These are phyloP conservation scores for Penicillium herquei DNA, from an alignment of 495 filamentous ascomycete species.

Conservation along the genomic window DNA sequence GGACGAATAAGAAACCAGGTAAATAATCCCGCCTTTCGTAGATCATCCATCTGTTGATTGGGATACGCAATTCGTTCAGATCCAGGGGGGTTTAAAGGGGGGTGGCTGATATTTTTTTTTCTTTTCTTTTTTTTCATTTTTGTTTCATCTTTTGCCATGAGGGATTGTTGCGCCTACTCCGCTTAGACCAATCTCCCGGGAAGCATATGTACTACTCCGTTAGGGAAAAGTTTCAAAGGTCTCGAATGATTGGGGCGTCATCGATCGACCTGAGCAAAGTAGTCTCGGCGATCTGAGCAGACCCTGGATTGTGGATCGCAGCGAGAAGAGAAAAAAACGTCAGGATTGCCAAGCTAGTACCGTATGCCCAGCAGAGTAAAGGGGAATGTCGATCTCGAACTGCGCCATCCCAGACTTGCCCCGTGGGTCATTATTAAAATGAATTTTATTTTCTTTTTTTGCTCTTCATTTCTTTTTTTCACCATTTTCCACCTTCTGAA, in stretches of 20 bases:
- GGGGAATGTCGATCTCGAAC: slow-evolving; percentile 10
- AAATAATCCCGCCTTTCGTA: background rate
- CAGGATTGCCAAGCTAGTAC: slow-evolving; percentile 13
- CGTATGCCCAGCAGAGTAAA: slow-evolving; percentile 13
- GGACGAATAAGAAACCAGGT: background rate
- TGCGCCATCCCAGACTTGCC: background rate
- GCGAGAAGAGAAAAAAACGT: slow-evolving; percentile 1
- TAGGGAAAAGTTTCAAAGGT: background rate
- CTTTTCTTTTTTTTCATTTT: slow-evolving; percentile 6
- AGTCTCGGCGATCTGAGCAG: slow-evolving; percentile 1
- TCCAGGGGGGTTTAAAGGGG: background rate
- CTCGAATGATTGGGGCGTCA: background rate
- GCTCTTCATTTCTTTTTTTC: background rate
- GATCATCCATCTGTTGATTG: background rate
- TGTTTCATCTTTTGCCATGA: slow-evolving; percentile 3
- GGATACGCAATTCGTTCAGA: background rate
- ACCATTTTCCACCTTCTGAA: background rate
- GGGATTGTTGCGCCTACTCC: background rate
- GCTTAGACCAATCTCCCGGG: background rate
- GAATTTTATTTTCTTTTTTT: background rate
- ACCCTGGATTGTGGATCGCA: slow-evolving; percentile 12
- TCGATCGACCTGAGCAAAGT: background rate
- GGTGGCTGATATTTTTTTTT: slow-evolving; percentile 2
- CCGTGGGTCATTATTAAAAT: background rate
- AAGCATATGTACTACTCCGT: background rate